A percentile compares a stretch with the other conserved stretches of the same genome.
Evolutionary conservation across 352 stramenopile species (phyloP).

Genomic region (Phytopythium montanum): DNA sequence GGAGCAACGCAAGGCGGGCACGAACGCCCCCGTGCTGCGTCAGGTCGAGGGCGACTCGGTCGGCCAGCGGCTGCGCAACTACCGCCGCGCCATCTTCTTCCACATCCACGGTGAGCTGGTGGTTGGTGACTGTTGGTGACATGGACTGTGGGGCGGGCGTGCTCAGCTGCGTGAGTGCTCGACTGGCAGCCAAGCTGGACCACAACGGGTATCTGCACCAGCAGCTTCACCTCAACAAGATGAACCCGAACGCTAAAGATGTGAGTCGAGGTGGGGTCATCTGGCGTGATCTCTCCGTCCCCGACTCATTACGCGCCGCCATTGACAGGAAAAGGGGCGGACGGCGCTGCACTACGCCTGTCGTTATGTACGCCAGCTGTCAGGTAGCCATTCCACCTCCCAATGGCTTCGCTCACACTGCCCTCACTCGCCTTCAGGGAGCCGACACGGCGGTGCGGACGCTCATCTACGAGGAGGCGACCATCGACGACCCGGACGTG

Average conservation of each 20-base stretch:
- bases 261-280: conserved; percentile 16
- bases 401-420: background rate
- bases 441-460: conserved; percentile 47
- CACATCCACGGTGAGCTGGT: conserved; percentile 56
- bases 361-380: conserved; percentile 37
- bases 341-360: conserved; percentile 75
- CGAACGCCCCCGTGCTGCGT: conserved; percentile 57
- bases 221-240: conserved; percentile 55
- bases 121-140: background rate
- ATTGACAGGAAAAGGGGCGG: conserved; percentile 61
- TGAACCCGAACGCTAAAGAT: conserved; percentile 76
- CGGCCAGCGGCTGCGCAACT: conserved; percentile 58
- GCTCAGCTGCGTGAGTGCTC: background rate
- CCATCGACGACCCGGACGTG: conserved; percentile 76
- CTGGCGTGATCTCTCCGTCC: background rate
- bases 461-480: conserved; percentile 67
- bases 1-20: conserved; percentile 56
- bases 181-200: conserved; percentile 50
- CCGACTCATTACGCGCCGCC: background rate
- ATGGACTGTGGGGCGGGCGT: background rate
- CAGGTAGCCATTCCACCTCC: background rate
- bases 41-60: conserved; percentile 72
- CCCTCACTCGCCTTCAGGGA: conserved; percentile 22
- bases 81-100: conserved; percentile 72
- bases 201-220: conserved; percentile 61